phyloP scores from a whole-genome alignment of 169 alveolate genomes.

The Plasmodium billcollinsi region DNA sequence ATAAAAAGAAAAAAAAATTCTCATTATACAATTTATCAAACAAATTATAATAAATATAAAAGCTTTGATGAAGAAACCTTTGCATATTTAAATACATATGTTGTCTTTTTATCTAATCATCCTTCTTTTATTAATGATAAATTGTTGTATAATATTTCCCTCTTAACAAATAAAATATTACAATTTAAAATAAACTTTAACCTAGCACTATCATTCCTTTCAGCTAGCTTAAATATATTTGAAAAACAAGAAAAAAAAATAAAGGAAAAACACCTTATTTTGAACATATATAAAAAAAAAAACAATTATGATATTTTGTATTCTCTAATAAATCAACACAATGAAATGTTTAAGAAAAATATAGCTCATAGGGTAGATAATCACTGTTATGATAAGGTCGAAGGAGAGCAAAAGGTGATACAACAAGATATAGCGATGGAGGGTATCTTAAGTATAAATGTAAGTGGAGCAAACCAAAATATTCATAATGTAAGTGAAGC shows the following conservation, averaged over 20 bases:
- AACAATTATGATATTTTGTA: slow-evolving; percentile 31
- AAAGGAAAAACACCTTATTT: not conserved
- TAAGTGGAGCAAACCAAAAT: not conserved
- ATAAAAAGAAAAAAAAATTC: not conserved
- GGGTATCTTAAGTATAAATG: not conserved
- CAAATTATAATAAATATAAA: not conserved
- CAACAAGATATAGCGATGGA: too few species aligned
- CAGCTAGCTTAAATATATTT: slow-evolving; percentile 29
- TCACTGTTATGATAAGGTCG: not conserved
- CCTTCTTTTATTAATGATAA: slow-evolving; percentile 27
- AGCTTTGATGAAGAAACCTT: slow-evolving; percentile 9
- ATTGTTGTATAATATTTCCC: slow-evolving; percentile 25
- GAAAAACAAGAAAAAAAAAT: slow-evolving; percentile 6
- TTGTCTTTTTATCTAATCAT: slow-evolving; percentile 41
- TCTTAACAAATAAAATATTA: slow-evolving; percentile 26
- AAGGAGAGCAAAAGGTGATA: not conserved
- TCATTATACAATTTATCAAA: not conserved
- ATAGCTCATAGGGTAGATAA: not conserved
- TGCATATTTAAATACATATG: slow-evolving; percentile 30
- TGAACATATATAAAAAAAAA: slow-evolving; percentile 13
- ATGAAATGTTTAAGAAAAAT: not conserved
- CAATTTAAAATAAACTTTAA: not conserved
- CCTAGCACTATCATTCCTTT: slow-evolving; percentile 27
- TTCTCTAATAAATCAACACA: slow-evolving; percentile 1
- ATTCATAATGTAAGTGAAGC: not conserved